Base-by-base conservation (phyloP, 352 stramenopile genomes). In the Globisporangium cystogenes region DNA sequence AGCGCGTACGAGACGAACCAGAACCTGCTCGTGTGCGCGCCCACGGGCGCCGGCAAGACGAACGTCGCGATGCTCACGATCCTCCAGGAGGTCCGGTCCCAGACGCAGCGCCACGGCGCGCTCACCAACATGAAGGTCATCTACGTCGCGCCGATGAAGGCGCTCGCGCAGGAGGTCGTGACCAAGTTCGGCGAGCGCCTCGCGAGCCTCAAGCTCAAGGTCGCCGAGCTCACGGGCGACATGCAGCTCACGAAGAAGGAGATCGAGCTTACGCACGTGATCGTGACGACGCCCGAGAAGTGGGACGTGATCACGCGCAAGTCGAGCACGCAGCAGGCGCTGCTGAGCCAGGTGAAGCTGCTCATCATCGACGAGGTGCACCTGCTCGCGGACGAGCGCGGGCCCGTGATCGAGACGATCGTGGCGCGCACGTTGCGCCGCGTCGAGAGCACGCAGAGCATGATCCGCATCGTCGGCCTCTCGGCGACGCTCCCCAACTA, bases 291-390 rank as follows among this genome's bases (percentile, higher is more conserved):
- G 7, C 97, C 97, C 0, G 96, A 99, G 64, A 99, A 99, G 64
- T 99, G 95, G 95, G 96, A 99, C 60, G 96, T 99, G 2, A 98
- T 99, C 33, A 99, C 98, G 48, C 76, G 98, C 41, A 99, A 99
- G 74, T 86, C 71, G 18, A 81, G 76, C 47, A 84, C 76, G 6
- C 96, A 99, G 68, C 96, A 97, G 60, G 73, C 81, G 21, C 67
- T 96, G 35, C 60, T 95, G 11, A 85, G 76, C 41, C 79, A 96
- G 50, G 97, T 98, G 45, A 93, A 95, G 46, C 79, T 99, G 26
- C 69, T 99, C 15, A 99, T 99, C 62, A 98, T 99, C 60, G 98
- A 99, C 67, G 98, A 99, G 79, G 96, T 99, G 11, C 97, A 99
- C 62, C 74, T 99, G 45, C 74, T 99, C 1, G 97, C 96, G 3